These are phyloP conservation scores for Dimargaris cristalligena DNA, from an alignment of 192 early-diverging fungal genomes.

Conservation along the genomic window DNA sequence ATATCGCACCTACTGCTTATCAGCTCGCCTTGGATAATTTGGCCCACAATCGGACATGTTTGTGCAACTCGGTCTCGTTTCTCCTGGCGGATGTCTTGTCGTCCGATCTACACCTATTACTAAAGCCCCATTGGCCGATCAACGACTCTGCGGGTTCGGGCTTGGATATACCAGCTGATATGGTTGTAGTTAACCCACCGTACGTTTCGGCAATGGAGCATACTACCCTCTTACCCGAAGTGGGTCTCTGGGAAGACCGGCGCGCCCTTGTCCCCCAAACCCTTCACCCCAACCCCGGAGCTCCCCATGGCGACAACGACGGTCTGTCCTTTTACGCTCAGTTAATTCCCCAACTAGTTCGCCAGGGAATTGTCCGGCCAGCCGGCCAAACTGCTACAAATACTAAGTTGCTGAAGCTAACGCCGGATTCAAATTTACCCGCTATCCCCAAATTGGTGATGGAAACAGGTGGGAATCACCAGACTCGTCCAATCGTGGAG, in stretches of 20 bases:
- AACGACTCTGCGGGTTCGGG: neutral
- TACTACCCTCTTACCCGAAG: conserved; percentile 40
- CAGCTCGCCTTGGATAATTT: conserved; percentile 40
- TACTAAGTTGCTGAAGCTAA: neutral
- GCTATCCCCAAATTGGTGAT: conserved; percentile 32
- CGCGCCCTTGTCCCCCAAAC: conserved; percentile 45
- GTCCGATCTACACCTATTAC: conserved; percentile 14
- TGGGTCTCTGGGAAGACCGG: conserved; percentile 76
- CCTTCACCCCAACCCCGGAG: conserved; percentile 9
- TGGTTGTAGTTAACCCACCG: conserved; percentile 85
- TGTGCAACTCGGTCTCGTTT: conserved; percentile 28
- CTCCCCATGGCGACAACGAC: neutral
- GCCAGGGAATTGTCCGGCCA: neutral
- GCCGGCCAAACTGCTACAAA: neutral
- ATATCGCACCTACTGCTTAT: conserved; percentile 46
- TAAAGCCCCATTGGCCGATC: neutral
- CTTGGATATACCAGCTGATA: no score
- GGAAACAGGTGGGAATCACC: conserved; percentile 66
- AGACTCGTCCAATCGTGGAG: conserved; percentile 31
- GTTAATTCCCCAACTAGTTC: conserved; percentile 1
- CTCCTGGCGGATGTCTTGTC: conserved; percentile 25
- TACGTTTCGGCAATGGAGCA: conserved; percentile 66
- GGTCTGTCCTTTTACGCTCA: conserved; percentile 6
- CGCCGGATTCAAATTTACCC: neutral
- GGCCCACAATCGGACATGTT: conserved; percentile 13